These are phyloP conservation scores for Amanita fuliginea DNA, from an alignment of 768 basidiomycete genomes.

Conservation along the genomic window DNA sequence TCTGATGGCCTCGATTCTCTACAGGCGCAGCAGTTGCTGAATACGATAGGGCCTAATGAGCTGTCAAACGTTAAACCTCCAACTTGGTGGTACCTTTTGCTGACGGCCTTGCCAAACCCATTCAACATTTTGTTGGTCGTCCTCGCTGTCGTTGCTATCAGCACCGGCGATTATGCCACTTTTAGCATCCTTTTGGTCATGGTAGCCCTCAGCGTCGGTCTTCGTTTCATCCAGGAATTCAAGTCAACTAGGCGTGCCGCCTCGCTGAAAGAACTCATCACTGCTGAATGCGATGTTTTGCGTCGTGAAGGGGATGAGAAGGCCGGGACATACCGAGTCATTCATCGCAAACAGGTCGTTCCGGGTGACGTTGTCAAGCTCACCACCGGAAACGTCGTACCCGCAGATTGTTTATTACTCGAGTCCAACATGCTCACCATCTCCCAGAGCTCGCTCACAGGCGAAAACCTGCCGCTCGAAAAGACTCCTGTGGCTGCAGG, in stretches of 20 bases:
- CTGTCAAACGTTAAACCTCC: constrained; percentile 20
- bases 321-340: constrained; percentile 13
- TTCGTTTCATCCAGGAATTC: constrained; percentile 20
- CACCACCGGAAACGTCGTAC: constrained; percentile 24
- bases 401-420: constrained; percentile 21
- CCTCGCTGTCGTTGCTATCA: constrained; percentile 19
- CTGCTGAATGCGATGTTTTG: constrained; percentile 20
- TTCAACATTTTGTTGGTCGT: constrained; percentile 21
- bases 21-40: constrained; percentile 6
- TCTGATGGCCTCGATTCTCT: neutral
- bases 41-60: constrained; percentile 15
- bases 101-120: constrained; percentile 22
- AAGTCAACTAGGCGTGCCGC: constrained; percentile 24
- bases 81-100: constrained; percentile 16
- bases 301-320: constrained; percentile 9
- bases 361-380: constrained; percentile 21
- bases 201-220: constrained; percentile 21
- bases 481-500: constrained; percentile 14
- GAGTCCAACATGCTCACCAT: constrained; percentile 20
- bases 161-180: constrained; percentile 19
- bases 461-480: constrained; percentile 22
- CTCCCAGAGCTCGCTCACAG: constrained; percentile 23
- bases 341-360: constrained; percentile 20
- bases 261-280: constrained; percentile 20
- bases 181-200: constrained; percentile 23